Conservation (phyloP, 495 filamentous ascomycete species). For the Daldinia vernicosa region DNA sequence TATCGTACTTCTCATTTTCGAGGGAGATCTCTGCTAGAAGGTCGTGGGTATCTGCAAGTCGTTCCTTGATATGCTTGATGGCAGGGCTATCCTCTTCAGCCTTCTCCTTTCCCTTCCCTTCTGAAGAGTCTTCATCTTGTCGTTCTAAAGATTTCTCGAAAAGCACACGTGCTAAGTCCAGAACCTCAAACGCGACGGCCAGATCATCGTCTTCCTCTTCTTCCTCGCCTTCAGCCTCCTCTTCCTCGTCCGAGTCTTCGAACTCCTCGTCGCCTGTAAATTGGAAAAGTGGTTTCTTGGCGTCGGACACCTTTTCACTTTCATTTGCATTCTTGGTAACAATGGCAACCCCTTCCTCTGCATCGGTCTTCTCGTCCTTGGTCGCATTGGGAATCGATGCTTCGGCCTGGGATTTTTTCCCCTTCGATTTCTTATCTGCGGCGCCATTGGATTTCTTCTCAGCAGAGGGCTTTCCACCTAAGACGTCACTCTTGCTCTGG, state of each 20-base stretch:
- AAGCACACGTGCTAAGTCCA: slow-evolving; percentile 89
- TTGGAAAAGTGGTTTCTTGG: slow-evolving; percentile 80
- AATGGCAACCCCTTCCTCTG: slow-evolving; percentile 59
- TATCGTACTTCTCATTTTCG: slow-evolving; percentile 78
- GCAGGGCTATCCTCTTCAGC: slow-evolving; percentile 55
- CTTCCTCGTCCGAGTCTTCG: slow-evolving; percentile 77
- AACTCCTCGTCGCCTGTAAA: slow-evolving; percentile 95
- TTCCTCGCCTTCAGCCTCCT: slow-evolving; percentile 53
- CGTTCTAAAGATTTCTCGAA: slow-evolving; percentile 66
- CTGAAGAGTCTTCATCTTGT: slow-evolving; percentile 38
- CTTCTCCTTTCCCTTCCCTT: slow-evolving; percentile 63
- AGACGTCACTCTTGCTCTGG: slow-evolving; percentile 90
- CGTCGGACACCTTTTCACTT: slow-evolving; percentile 49
- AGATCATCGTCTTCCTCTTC: slow-evolving; percentile 88
- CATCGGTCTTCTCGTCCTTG: slow-evolving; percentile 57
- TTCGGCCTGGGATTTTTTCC: slow-evolving; percentile 42
- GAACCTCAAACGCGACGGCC: slow-evolving; percentile 85
- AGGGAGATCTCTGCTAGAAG: slow-evolving; percentile 92
- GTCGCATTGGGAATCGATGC: slow-evolving; percentile 31
- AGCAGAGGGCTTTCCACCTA: slow-evolving; percentile 80
- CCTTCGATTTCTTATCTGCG: slow-evolving; percentile 52
- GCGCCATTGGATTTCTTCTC: slow-evolving; percentile 61
- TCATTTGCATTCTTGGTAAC: slow-evolving; percentile 50
- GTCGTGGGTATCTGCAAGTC: slow-evolving; percentile 89
- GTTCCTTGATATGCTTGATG: slow-evolving; percentile 75